Evolutionary conservation across 2,329 filamentous ascomycete species (phyloP).

Genomic region (Hyphodiscus sp.): DNA sequence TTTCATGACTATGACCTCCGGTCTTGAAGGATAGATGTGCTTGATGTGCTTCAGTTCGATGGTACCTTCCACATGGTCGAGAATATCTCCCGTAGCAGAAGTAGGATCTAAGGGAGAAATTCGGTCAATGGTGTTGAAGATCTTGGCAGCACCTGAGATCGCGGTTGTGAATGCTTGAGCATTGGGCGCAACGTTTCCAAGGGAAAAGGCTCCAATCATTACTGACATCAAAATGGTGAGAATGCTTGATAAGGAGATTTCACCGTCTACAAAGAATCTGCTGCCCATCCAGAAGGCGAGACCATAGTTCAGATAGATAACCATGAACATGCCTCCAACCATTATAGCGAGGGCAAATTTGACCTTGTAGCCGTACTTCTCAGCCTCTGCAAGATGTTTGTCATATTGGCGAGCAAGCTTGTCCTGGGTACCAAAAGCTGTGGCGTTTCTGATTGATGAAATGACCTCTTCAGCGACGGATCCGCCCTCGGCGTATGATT

Average conservation of each 20-base stretch:
- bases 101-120: slow-evolving; percentile 76
- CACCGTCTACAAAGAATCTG: slow-evolving; percentile 61
- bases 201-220: slow-evolving; percentile 86
- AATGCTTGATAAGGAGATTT: slow-evolving; percentile 62
- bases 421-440: slow-evolving; percentile 89
- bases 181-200: slow-evolving; percentile 84
- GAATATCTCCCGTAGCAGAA: slow-evolving; percentile 61
- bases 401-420: slow-evolving; percentile 87
- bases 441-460: slow-evolving; percentile 85
- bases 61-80: slow-evolving; percentile 67
- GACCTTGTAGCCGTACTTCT: slow-evolving; percentile 68
- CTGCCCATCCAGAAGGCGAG: slow-evolving; percentile 86
- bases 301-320: slow-evolving; percentile 82
- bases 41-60: slow-evolving; percentile 78
- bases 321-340: slow-evolving; percentile 75
- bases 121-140: slow-evolving; percentile 90
- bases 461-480: slow-evolving; percentile 91
- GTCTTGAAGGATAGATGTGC: slow-evolving; percentile 90
- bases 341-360: slow-evolving; percentile 70
- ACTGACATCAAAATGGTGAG: slow-evolving; percentile 84
- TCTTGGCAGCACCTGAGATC: slow-evolving; percentile 80
- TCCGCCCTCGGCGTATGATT: slow-evolving; percentile 77
- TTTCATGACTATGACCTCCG: slow-evolving; percentile 84
- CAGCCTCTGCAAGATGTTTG: slow-evolving; percentile 62
- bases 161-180: slow-evolving; percentile 79